Conservation (phyloP, 2,329 filamentous ascomycete species). For the Diaporthe ilicicola region DNA sequence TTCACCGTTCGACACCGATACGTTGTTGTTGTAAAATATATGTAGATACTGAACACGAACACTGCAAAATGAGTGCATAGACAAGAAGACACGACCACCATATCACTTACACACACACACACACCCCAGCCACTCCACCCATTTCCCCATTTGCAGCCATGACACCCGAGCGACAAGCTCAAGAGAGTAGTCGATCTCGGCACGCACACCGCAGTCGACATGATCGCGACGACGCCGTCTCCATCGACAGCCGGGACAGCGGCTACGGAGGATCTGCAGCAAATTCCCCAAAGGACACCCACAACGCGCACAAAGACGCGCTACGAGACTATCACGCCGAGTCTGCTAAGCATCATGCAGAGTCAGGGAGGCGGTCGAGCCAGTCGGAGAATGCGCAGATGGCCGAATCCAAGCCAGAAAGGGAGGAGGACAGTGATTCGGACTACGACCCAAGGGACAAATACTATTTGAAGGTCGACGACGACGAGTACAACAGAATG, state of each 20-base stretch:
- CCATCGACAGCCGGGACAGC: slow-evolving; percentile 29
- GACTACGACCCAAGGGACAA: slow-evolving; percentile 32
- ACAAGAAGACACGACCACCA: not conserved
- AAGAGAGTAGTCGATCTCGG: slow-evolving; percentile 8
- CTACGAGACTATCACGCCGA: not conserved
- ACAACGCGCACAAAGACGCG: not conserved
- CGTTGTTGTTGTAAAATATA: not conserved
- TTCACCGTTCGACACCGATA: not conserved
- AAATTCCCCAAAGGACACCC: slow-evolving; percentile 18
- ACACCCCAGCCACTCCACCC: not conserved
- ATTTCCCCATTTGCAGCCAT: not conserved
- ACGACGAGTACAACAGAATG: slow-evolving; percentile 25
- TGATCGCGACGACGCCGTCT: slow-evolving; percentile 10
- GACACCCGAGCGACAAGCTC: not conserved
- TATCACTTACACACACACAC: not conserved
- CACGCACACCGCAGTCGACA: slow-evolving; percentile 2
- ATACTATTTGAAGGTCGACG: slow-evolving; percentile 28
- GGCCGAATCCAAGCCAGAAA: not conserved
- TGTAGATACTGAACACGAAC: not conserved
- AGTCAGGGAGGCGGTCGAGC: not conserved
- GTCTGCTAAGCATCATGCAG: not conserved
- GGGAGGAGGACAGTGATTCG: slow-evolving; percentile 20
- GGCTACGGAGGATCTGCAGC: slow-evolving; percentile 30
- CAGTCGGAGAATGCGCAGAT: not conserved
- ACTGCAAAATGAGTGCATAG: not conserved